Evolutionary conservation across 257 asterid genomes (phyloP).

Genomic region (Solanum clarkiae): DNA sequence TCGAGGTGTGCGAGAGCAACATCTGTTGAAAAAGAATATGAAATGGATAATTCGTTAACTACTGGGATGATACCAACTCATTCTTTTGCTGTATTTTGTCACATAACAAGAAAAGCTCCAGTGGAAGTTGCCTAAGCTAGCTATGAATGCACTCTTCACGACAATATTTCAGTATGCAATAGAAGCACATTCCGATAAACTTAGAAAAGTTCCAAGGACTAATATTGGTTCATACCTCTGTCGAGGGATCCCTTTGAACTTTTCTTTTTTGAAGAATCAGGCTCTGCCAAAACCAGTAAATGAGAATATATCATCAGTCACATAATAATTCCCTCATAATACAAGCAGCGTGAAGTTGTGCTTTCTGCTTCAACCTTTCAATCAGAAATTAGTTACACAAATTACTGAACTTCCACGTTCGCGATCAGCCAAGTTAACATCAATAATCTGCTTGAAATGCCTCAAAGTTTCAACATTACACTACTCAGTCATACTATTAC

Average conservation of each 20-base stretch:
- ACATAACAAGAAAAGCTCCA: neutral
- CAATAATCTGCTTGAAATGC: neutral
- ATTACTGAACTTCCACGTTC: neutral
- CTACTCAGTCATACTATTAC: neutral
- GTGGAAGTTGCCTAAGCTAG: neutral
- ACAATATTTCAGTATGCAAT: neutral
- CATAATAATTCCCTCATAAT: neutral
- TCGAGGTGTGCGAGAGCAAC: slow-evolving; percentile 65
- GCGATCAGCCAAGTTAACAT: neutral
- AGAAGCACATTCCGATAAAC: neutral
- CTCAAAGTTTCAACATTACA: neutral
- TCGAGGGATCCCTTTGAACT: slow-evolving; percentile 55
- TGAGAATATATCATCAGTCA: neutral
- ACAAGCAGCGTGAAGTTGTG: neutral
- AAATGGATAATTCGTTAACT: neutral
- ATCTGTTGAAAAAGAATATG: slow-evolving; percentile 24
- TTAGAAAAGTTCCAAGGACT: neutral
- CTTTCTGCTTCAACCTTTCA: neutral
- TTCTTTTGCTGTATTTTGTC: neutral
- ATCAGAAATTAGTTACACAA: neutral
- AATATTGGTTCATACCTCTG: slow-evolving; percentile 39
- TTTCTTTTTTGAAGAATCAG: slow-evolving; percentile 29
- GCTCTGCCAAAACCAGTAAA: slow-evolving; percentile 19
- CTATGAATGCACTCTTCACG: neutral
- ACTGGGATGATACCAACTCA: neutral